Conservation (phyloP, 208 protist species). For the Wallacemonas sp. region DNA sequence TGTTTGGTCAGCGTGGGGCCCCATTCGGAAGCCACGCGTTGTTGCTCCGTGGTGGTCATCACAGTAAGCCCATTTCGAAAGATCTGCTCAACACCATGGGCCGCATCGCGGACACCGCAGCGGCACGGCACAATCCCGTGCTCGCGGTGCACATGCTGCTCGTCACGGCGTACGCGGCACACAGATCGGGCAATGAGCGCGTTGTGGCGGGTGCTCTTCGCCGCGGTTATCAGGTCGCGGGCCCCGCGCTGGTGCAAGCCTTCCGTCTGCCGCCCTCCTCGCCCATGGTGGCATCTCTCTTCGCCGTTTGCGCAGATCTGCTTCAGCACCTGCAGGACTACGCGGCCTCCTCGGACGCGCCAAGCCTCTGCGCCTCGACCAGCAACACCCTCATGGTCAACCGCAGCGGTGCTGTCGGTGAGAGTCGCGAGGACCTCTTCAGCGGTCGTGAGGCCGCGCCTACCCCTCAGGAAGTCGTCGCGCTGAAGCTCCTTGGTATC, state of each 20-base stretch:
- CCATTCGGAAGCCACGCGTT: slow-evolving; percentile 18
- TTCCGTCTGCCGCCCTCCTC: slow-evolving; percentile 50
- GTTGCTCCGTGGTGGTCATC: slow-evolving; percentile 24
- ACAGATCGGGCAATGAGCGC: background rate
- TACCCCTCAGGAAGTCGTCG: background rate
- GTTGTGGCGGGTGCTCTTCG: slow-evolving; percentile 26
- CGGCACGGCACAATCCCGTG: slow-evolving; percentile 37
- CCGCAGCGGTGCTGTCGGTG: background rate
- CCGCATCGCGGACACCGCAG: slow-evolving; percentile 53
- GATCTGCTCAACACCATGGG: slow-evolving; percentile 63
- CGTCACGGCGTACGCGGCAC: slow-evolving; percentile 26
- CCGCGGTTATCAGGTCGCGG: slow-evolving; percentile 58
- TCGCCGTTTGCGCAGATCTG: slow-evolving; percentile 42
- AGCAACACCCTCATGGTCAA: background rate
- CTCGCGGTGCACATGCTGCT: slow-evolving; percentile 63
- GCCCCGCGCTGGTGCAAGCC: slow-evolving; percentile 58
- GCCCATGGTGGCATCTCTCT: slow-evolving; percentile 35
- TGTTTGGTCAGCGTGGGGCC: slow-evolving; percentile 57
- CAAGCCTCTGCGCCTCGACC: background rate
- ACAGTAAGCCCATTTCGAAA: slow-evolving; percentile 17
- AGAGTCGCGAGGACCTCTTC: background rate
- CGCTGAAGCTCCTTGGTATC: slow-evolving; percentile 37
- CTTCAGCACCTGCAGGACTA: slow-evolving; percentile 23
- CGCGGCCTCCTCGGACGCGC: slow-evolving; percentile 16
- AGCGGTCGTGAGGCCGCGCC: background rate